Base-by-base conservation (phyloP, 306 rosid genomes). In the Gleditsia sinensis region DNA sequence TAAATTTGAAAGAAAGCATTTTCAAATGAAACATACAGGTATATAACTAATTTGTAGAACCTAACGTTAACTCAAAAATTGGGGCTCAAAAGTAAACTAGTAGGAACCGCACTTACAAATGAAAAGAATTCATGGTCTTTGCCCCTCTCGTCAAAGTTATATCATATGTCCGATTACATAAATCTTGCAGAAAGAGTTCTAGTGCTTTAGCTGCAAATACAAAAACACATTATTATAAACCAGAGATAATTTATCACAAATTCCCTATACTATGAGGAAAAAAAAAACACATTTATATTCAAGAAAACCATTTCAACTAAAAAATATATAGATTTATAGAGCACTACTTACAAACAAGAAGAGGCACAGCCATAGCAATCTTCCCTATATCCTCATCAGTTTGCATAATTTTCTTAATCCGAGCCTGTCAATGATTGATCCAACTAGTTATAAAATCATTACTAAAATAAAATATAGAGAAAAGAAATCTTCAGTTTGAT, bases 281-380 rank as follows among this genome's bases (percentile, higher is more conserved):
- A 56, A 13, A 3, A 34, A 3, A 32, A 30, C n/a, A n/a, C 42
- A 59, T n/a, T 13, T 7, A 13, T 17, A 55, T 30, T 51, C 7
- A 27, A 61, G 42, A 25, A 54, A 7, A 34, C 36, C 25, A 49
- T 10, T 5, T 37, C 36, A 32, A 73, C 17, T 12, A 17, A 4
- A 51, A 50, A 28, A 24, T 37, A 46, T 21, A 48, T 14, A 55
- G 12, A 34, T 66, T 19, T 61, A 34, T 13, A 34, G 48, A 9
- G 67, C 14, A 73, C 71, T 67, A 81, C 96, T 84, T 65, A 90
- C 96, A 91, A 69, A 91, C 97, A 72, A 91, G 84, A 78, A 89
- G 91, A 49, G 97, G 97, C 75, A 91, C 95, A 21, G 97, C 97
- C 93, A 89, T 75, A 40, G 97, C 91, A 73, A 91, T 91, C 90